Base-by-base conservation (phyloP, 371 early-diverging fungal species). In the Catenaria anguillulae region DNA sequence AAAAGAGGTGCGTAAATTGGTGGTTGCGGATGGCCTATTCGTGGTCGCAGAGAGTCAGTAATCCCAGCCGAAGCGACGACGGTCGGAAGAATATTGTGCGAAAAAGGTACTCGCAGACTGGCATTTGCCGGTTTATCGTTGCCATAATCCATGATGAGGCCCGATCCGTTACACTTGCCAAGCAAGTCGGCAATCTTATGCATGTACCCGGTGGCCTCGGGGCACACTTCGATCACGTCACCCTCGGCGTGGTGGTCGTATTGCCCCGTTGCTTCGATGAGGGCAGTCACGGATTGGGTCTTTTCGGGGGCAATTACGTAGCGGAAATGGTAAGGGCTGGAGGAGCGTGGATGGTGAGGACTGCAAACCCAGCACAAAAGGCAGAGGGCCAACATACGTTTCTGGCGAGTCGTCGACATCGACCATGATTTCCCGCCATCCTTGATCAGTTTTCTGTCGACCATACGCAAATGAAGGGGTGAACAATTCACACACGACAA, bases 91-190 rank as follows among this genome's bases (percentile, higher is more conserved):
- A 15, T 50, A 19, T 17, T 43, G 43, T 21, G 43, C 43, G 43
- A 13, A 21, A 42, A 13, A 6, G 75, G 64, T 77, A 90, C 92
- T 55, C 97, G 76, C 55, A 95, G 70, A 31, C 89, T 88, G 60
- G 89, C 85, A 2, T 84, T 80, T 62, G 83, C 81, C 2, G 79
- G 71, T 67, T 82, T 73, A 63, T 93, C 86, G 62, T 85, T 78
- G 6, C 97, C 97, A 67, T 97, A 97, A 74, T 97, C 97, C 54
- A 93, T 74, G 17, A 88, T 69, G 45, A 95, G 68, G 0, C 84
- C 92, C n/a, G 79, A 70, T 19, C 95, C 95, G 23, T 80, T 82
- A 43, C 79, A 68, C 17, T 68, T 65, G 36, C 79, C 64, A 24
- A 92, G 64, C 60, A 81, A 71, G 55, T 83, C 69, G 1, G 87